These are phyloP conservation scores for Barnettozyma vustinii DNA, from an alignment of 805 yeast genomes.

Conservation along the genomic window DNA sequence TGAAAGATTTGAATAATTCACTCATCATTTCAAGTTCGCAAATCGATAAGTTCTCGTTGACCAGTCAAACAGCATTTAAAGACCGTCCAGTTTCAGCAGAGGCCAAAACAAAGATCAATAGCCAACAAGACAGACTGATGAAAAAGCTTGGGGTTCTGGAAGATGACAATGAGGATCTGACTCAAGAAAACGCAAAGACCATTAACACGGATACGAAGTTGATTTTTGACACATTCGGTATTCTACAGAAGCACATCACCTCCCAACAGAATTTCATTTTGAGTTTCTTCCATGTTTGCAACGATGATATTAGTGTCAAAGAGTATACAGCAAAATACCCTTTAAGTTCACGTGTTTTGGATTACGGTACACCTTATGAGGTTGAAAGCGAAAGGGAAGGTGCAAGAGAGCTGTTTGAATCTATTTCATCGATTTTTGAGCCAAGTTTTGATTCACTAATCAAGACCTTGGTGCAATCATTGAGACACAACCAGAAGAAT, in stretches of 20 bases:
- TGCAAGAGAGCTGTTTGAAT: slow-evolving; percentile 41
- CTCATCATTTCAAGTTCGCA: slow-evolving; percentile 18
- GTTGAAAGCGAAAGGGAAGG: slow-evolving; percentile 42
- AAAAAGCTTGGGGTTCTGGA: slow-evolving; percentile 4
- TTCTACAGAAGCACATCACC: slow-evolving; percentile 31
- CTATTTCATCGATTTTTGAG: slow-evolving; percentile 43
- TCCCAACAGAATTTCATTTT: slow-evolving; percentile 37
- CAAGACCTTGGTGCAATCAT: slow-evolving; percentile 27
- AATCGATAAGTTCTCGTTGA: slow-evolving; percentile 17
- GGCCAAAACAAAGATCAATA: slow-evolving; percentile 4
- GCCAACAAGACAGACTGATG: slow-evolving; percentile 16
- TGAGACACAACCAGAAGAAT: slow-evolving; percentile 35
- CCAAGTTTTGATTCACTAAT: slow-evolving; percentile 27
- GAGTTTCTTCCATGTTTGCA: slow-evolving; percentile 36
- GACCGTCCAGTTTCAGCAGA: not conserved
- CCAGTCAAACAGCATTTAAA: slow-evolving; percentile 12
- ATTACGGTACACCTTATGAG: slow-evolving; percentile 27
- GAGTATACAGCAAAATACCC: slow-evolving; percentile 29
- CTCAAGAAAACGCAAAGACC: not conserved
- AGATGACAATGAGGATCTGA: slow-evolving; percentile 5
- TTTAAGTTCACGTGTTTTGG: slow-evolving; percentile 30
- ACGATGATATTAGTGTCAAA: slow-evolving; percentile 26
- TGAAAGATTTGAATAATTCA: slow-evolving; percentile 26
- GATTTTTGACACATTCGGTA: slow-evolving; percentile 24
- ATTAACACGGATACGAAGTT: slow-evolving; percentile 3